Percentiles rank a stretch among this genome's conserved stretches.
phyloP scores from a whole-genome alignment of 495 filamentous ascomycete genomes.

The Podospora sp. region DNA sequence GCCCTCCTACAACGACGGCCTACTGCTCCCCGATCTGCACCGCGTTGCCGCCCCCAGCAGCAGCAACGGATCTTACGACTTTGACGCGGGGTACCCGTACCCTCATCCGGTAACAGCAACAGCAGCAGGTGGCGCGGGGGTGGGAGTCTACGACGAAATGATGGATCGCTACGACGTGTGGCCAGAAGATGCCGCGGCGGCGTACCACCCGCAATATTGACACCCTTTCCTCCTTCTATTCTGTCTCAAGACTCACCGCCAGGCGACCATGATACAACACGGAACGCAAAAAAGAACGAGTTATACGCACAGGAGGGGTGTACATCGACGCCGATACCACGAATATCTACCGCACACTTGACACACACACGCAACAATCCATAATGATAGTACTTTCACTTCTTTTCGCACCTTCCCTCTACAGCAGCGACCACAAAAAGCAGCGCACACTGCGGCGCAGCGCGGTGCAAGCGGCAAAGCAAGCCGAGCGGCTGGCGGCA shows the following conservation, averaged over 20 bases:
- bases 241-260: neutral
- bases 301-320: neutral
- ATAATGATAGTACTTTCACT: neutral
- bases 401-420: neutral
- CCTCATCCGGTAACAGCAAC: constrained; percentile 1
- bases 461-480: neutral
- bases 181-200: neutral
- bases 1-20: constrained; percentile 10
- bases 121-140: neutral
- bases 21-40: constrained; percentile 16
- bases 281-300: neutral
- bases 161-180: constrained; percentile 9
- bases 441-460: neutral
- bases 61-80: constrained; percentile 1
- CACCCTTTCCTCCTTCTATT: neutral
- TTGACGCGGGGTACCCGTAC: constrained; percentile 11
- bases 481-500: neutral
- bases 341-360: neutral
- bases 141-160: constrained; percentile 14
- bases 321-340: neutral
- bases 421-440: neutral
- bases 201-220: neutral
- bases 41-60: neutral
- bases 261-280: neutral
- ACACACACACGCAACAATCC: neutral